Percentiles rank a stretch among this genome's conserved stretches.
Conservation (phyloP, 805 yeast species). For the Ogataea haglerorum region DNA sequence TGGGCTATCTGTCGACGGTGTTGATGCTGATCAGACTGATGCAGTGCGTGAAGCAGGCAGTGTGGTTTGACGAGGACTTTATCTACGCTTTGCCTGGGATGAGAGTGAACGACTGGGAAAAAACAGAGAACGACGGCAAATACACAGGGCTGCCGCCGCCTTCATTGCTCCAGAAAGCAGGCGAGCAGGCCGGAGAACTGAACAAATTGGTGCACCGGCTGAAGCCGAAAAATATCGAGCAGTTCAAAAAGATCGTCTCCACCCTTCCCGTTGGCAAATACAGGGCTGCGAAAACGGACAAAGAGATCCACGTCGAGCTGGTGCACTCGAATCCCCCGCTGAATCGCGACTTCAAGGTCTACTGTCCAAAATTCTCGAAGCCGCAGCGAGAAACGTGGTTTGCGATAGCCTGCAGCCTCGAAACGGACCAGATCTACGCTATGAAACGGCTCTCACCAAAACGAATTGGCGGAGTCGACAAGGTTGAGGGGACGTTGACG, state of each 20-base stretch:
- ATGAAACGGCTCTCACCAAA: constrained; percentile 76
- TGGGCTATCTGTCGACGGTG: constrained; percentile 66
- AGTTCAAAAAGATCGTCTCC: constrained; percentile 50
- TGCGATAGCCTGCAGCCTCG: constrained; percentile 52
- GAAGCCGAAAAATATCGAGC: constrained; percentile 42
- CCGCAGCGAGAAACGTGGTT: constrained; percentile 94
- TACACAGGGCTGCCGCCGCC: neutral
- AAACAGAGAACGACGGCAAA: constrained; percentile 4
- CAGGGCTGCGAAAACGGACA: constrained; percentile 31
- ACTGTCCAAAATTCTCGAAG: constrained; percentile 82
- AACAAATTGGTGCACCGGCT: constrained; percentile 36
- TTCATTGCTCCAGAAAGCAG: constrained; percentile 40
- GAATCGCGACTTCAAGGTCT: constrained; percentile 61
- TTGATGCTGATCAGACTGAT: constrained; percentile 61
- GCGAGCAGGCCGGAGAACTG: constrained; percentile 36
- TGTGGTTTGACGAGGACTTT: constrained; percentile 81
- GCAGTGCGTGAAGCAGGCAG: constrained; percentile 86
- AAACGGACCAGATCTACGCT: constrained; percentile 51
- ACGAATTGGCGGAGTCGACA: constrained; percentile 32
- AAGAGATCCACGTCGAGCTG: constrained; percentile 43
- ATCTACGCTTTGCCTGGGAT: constrained; percentile 54
- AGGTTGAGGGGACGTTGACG: constrained; percentile 20
- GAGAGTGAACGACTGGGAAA: constrained; percentile 19
- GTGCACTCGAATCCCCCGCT: constrained; percentile 50
- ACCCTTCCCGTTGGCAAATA: constrained; percentile 60